phyloP scores from a whole-genome alignment of 106 monocot species.

The Narthecium ossifragum region DNA sequence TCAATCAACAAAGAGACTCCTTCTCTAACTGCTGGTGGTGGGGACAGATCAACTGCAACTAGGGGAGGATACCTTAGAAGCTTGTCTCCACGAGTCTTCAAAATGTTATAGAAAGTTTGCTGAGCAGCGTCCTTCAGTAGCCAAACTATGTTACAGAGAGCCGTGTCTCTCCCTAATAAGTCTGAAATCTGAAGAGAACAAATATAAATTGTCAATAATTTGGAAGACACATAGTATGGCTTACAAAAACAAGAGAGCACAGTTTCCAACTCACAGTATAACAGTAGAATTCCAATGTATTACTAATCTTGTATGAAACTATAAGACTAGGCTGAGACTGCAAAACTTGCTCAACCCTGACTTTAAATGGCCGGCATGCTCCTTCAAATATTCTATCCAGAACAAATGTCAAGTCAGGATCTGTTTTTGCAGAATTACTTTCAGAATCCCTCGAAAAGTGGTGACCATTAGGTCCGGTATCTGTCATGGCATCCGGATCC shows the following conservation, averaged over 20 bases:
- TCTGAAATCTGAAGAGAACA: constrained; percentile 70
- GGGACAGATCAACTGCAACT: constrained; percentile 82
- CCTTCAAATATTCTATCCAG: constrained; percentile 99
- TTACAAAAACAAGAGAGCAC: neutral
- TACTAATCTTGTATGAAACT: constrained; percentile 78
- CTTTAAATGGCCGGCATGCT: constrained; percentile 92
- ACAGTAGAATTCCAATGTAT: constrained; percentile 86
- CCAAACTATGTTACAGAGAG: constrained; percentile 84
- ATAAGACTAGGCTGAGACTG: constrained; percentile 92
- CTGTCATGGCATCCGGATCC: constrained; percentile 65
- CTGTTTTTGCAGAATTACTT: constrained; percentile 51
- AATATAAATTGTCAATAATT: neutral
- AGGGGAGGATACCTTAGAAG: constrained; percentile 82
- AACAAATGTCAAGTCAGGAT: constrained; percentile 61
- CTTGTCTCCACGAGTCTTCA: constrained; percentile 81
- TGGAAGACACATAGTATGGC: constrained; percentile 1
- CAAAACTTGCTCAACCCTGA: constrained; percentile 98
- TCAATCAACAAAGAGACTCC: constrained; percentile 87
- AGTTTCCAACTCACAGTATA: constrained; percentile 62
- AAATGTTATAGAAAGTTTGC: constrained; percentile 80
- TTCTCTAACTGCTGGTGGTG: constrained; percentile 87
- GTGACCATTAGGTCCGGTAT: constrained; percentile 39
- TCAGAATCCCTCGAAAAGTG: constrained; percentile 34
- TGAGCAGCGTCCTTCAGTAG: constrained; percentile 84
- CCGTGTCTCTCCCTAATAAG: constrained; percentile 80